Evolutionary conservation across 768 basidiomycete species (phyloP).

Genomic region (Panaeolus papilionaceus): DNA sequence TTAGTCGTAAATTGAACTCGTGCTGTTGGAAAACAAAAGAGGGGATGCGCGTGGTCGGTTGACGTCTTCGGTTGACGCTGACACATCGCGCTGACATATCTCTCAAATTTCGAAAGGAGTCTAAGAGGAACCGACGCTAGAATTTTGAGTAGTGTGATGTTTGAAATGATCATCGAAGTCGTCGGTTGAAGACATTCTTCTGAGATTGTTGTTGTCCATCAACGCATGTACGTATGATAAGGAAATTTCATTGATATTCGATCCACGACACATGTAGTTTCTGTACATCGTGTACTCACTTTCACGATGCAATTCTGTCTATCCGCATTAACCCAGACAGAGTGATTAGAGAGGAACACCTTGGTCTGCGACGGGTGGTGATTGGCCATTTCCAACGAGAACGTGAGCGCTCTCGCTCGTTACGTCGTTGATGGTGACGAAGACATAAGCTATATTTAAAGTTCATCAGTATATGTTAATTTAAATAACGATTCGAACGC

Average conservation of each 20-base stretch:
- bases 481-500: not conserved
- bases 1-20: not conserved
- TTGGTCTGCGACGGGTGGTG: constrained; percentile 45
- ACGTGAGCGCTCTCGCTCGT: constrained; percentile 44
- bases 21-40: not conserved
- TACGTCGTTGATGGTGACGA: constrained; percentile 39
- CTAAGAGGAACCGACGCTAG: not conserved
- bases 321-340: not conserved
- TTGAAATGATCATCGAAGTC: not conserved
- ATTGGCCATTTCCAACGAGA: constrained; percentile 45
- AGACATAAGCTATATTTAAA: constrained; percentile 32
- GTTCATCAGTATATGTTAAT: not conserved
- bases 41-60: not conserved
- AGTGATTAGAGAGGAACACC: not conserved
- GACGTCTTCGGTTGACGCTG: constrained; percentile 1
- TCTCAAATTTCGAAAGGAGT: not conserved
- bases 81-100: not conserved
- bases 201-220: too few relatives aligned
- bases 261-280: too few relatives aligned
- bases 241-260: too few relatives aligned
- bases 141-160: not conserved
- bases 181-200: not conserved
- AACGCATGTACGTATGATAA: too few relatives aligned
- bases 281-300: too few relatives aligned
- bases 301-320: too few relatives aligned